Base-by-base conservation (phyloP, 2,329 filamentous ascomycete genomes). In the Pyricularia grisea region DNA sequence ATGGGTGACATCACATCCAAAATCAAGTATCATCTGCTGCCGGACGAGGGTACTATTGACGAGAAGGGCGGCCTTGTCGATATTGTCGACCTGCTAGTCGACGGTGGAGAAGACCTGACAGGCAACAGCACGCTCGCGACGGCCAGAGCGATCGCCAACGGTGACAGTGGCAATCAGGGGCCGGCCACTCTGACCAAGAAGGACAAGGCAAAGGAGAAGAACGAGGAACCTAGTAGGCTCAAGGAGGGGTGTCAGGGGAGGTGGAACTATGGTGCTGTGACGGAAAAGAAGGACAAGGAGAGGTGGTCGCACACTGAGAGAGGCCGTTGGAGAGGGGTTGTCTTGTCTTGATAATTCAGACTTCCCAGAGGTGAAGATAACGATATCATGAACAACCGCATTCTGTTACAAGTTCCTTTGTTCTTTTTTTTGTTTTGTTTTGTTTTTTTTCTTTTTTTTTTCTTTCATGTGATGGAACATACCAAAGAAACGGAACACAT, bases 21-120 rank as follows among this genome's bases (percentile, higher is more conserved):
- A 33, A 88, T 93, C 68, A 74, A 78, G 23, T 93, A 93, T 74
- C 79, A 81, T 60, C 78, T 93, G 12, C 76, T 79, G 20, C 83
- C 90, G 0, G 88, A 91, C 68, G 72, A 76, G 0, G 87, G 87
- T 0, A 85, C 81, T 1, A 80, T 80, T 2, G 86, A 89, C 70
- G 84, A 86, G 33, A 81, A 84, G 66, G 85, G 87, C 20, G 85
- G 86, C 1, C 77, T 90, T 2, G 79, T 86, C 0, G 83, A 83
- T 58, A 77, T 88, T 3, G 75, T 79, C 5, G 85, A 88, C 67
- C 72, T 89, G 20, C 72, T 86, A 10, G 77, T 78, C 1, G 81
- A 83, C 27, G 74, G 79, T 1, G 84, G 82, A 20, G 86, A 87
- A 74, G 79, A 77, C 27, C 71, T 82, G 0, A 71, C 67, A 33